These are phyloP conservation scores for Cucumis cinereus DNA, from an alignment of 306 rosid genomes.

Conservation along the genomic window DNA sequence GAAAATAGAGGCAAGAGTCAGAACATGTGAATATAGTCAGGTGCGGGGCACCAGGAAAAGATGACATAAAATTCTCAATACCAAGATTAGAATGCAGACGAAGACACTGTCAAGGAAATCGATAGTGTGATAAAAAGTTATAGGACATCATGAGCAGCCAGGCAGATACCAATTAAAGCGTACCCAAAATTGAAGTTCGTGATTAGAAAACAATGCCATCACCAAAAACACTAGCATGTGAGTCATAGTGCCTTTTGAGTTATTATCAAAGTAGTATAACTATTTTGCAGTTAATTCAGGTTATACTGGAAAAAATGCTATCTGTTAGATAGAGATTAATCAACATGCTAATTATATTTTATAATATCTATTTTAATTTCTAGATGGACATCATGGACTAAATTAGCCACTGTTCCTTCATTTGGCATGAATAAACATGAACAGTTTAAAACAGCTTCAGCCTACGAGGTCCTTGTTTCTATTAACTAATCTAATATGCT, in stretches of 20 bases:
- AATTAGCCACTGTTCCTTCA: not conserved
- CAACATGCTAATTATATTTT: not conserved
- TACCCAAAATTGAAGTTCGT: not conserved
- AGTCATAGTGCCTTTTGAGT: not conserved
- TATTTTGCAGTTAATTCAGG: not conserved
- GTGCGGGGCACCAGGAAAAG: not conserved
- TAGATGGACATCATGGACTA: no score
- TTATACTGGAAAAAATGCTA: not conserved
- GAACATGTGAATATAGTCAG: not conserved
- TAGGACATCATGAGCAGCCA: not conserved
- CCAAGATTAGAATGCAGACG: not conserved
- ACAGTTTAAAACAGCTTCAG: not conserved
- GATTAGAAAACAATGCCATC: not conserved
- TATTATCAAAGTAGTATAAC: not conserved
- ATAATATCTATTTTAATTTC: not conserved
- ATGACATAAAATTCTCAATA: not conserved
- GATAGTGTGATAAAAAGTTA: not conserved
- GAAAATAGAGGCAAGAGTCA: conserved; percentile 3
- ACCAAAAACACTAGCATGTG: not conserved
- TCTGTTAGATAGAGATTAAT: not conserved
- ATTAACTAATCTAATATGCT: conserved; percentile 17
- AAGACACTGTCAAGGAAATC: not conserved
- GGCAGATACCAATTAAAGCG: not conserved
- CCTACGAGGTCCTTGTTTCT: not conserved
- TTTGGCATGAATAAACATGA: not conserved